Evolutionary conservation across 2,329 filamentous ascomycete species (phyloP).

Genomic region (Phialophora tarda): DNA sequence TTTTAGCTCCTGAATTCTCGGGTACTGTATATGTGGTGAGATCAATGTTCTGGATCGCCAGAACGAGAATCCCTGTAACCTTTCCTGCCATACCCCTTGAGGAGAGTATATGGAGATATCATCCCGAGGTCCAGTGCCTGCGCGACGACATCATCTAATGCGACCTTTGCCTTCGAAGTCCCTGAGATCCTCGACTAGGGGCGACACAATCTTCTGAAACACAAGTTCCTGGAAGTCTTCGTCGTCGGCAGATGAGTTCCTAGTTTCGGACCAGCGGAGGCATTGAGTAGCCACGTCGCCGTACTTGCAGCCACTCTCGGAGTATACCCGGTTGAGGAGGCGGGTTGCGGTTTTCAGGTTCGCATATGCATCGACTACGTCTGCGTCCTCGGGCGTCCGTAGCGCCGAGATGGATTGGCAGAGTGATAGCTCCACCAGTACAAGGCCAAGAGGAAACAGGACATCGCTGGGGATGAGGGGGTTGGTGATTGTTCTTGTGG

Average conservation of each 20-base stretch:
- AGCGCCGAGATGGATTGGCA: slow-evolving; percentile 32
- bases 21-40: background rate
- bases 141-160: slow-evolving; percentile 11
- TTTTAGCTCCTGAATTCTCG: background rate
- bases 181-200: slow-evolving; percentile 38
- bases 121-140: background rate
- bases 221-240: slow-evolving; percentile 34
- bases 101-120: background rate
- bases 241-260: slow-evolving; percentile 21
- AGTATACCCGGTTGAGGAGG: slow-evolving; percentile 27
- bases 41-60: background rate
- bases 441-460: slow-evolving; percentile 36
- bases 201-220: slow-evolving; percentile 31
- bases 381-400: slow-evolving; percentile 30
- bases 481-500: background rate
- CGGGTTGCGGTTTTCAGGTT: slow-evolving; percentile 37
- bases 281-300: slow-evolving; percentile 35
- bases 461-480: slow-evolving; percentile 30
- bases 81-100: background rate
- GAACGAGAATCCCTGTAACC: background rate
- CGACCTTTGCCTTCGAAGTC: slow-evolving; percentile 49
- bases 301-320: slow-evolving; percentile 36
- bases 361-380: slow-evolving; percentile 23
- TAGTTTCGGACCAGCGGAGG: slow-evolving; percentile 27
- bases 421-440: slow-evolving; percentile 37